Evolutionary conservation across 164 flowering plant species (phyloP).

Genomic region (Cinnamomum micranthum): DNA sequence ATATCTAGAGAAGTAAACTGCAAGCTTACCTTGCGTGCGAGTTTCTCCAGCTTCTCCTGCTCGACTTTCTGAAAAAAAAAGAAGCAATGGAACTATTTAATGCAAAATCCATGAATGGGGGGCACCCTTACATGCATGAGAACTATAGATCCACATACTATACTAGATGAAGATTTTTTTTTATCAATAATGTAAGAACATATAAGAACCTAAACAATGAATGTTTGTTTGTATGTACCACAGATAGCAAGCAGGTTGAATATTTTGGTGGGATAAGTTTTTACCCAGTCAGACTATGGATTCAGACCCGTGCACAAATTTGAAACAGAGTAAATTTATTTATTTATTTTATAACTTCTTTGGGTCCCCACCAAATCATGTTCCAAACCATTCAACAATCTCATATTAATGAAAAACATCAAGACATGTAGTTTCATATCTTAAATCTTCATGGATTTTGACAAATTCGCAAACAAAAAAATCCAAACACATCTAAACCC

Average conservation of each 20-base stretch:
- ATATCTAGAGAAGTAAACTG: neutral
- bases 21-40: constrained; percentile 74
- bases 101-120: neutral
- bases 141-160: too few species aligned
- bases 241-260: neutral
- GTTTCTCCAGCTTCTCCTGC: constrained; percentile 84
- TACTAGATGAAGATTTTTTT: neutral
- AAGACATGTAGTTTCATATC: neutral
- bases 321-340: neutral
- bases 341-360: neutral
- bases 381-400: too few species aligned
- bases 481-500: too few species aligned
- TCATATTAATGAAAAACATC: too few species aligned
- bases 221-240: neutral
- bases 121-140: too few species aligned
- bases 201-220: neutral
- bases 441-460: too few species aligned
- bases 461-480: too few species aligned
- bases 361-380: neutral
- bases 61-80: constrained; percentile 58
- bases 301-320: neutral
- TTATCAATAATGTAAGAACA: too few species aligned
- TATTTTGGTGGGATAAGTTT: neutral
- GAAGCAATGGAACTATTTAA: neutral
- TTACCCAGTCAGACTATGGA: neutral